Base-by-base conservation (phyloP, 495 filamentous ascomycete species). In the Acidomyces sp. region DNA sequence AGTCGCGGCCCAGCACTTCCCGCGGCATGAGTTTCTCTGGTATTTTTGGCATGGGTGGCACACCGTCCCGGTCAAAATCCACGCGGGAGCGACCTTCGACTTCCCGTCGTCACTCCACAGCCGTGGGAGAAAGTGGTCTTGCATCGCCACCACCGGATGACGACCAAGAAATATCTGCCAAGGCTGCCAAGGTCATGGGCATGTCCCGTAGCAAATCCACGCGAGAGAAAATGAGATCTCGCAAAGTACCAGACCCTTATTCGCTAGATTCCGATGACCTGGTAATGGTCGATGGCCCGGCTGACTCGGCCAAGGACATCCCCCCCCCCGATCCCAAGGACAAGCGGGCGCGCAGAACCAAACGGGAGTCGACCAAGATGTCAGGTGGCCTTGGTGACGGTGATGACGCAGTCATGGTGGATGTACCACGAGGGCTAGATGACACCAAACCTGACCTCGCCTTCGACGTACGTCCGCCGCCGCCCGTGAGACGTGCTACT, bases 101-200 rank as follows among this genome's bases (percentile, higher is more conserved):
- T 3, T 69, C 68, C 16, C 62, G 69, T 36, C 62, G 66, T 4
- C 57, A 63, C 5, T 54, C 51, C 5, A 44, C 41, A 16, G 72
- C 74, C 4, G 53, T 72, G 20, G 72, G 74, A 47, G 55, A 62
- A 12, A 64, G 69, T 41, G 65, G 59, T 13, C 61, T 74, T 41
- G 65, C 69, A 23, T 68, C 70, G 12, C 70, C 69, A 12, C 71
- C 69, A 40, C 62, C 67, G 9, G 73, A 75, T 19, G 69, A 57
- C 15, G 35, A 15, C 5, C 56, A 52, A 7, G 66, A 66, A 22
- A 54, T 71, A 27, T 52, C 64, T 21, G 63, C 63, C 24, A 80
- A 78, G 56, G 74, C 71, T 31, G 72, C 74, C 9, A 71, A 70
- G 55, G 42, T 77, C 34, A 74, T 78, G 70, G 75, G 73, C 22